These are phyloP conservation scores for Dispira parvispora DNA, from an alignment of 192 early-diverging fungal species.

Conservation along the genomic window DNA sequence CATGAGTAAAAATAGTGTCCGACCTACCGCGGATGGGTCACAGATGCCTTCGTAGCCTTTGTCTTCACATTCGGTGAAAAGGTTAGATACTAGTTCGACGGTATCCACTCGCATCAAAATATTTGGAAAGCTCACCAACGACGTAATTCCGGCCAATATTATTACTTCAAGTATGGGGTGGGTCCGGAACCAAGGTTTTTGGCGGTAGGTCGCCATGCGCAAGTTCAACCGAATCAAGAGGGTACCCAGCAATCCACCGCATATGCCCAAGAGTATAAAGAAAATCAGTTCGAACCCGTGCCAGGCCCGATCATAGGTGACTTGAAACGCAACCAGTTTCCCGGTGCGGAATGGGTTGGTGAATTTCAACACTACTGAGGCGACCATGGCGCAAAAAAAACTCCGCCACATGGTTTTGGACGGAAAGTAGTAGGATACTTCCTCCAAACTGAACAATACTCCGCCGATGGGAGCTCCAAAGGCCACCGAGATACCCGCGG, in stretches of 20 bases:
- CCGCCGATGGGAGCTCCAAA: slow-evolving; percentile 94
- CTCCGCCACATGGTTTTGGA: slow-evolving; percentile 88
- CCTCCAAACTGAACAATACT: slow-evolving; percentile 44
- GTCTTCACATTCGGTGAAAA: slow-evolving; percentile 33
- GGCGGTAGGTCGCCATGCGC: background rate
- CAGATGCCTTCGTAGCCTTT: slow-evolving; percentile 27
- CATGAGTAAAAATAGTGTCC: slow-evolving; percentile 33
- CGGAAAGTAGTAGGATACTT: slow-evolving; percentile 59
- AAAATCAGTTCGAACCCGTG: slow-evolving; percentile 83
- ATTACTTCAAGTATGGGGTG: slow-evolving; percentile 24
- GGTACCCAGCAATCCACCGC: slow-evolving; percentile 34
- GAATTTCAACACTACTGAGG: slow-evolving; percentile 73
- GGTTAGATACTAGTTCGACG: slow-evolving; percentile 32
- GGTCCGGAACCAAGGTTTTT: slow-evolving; percentile 7
- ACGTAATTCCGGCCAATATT: slow-evolving; percentile 24
- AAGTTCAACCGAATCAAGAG: slow-evolving; percentile 15
- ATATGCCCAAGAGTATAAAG: slow-evolving; percentile 64
- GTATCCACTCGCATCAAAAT: slow-evolving; percentile 27
- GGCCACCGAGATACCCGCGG: slow-evolving; percentile 93
- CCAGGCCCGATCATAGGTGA: slow-evolving; percentile 76
- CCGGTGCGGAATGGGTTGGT: slow-evolving; percentile 65
- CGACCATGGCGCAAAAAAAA: slow-evolving; percentile 85
- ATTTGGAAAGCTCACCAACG: slow-evolving; percentile 27
- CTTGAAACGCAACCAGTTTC: slow-evolving; percentile 77
- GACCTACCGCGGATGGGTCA: slow-evolving; percentile 16